Evolutionary conservation across 225 moss, liverwort and hornwort species (phyloP), one percentile per base, ranked within the genome.

Genomic region (Bryum argenteum): DNA sequence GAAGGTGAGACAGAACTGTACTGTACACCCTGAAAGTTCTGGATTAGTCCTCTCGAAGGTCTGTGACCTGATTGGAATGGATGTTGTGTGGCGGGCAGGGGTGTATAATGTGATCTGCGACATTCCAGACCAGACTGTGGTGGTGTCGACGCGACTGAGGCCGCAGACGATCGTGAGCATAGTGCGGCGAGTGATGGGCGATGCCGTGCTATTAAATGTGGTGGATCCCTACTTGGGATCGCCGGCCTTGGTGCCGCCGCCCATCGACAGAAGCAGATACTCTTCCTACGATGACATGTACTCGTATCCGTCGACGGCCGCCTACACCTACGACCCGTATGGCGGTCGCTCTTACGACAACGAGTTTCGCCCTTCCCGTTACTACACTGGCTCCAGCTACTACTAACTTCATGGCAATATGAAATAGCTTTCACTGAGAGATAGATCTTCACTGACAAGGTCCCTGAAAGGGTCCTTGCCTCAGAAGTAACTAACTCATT

Each of bases 101-200:
- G 80, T 80, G 15, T 86, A 83, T 75, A 78, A 80, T 21, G 83
- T 86, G 52, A 83, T 86, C 13, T 83, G 83, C 0, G 54, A 80
- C 7, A 22, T 78, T 16, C 80, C 69, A 0, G 50, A 45, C 8
- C 69, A 64, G 13, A 71, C 65, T 0, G 72, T 87, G 40, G 14
- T 80, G 0, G 76, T 87, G 2, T 87, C 86, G 8, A 80, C 83
- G 0, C 26, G 76, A 18, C 26, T 87, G 59, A 78, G 57, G 26
- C 70, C 83, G 8, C 62, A 58, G 26, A 73, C 73, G 7, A 58
- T 87, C 8, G 19, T 72, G 0, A 60, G 66, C 70, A 72, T 78
- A 0, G 80, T 87, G 43, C 50, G 78, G 0, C 52, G 39, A 33
- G 78, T 58, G 0, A 47, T 81, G 1, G 78, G 78, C 0, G 66